Conservation (phyloP, 2,329 filamentous ascomycete species). For the Fusarium sacchari region DNA sequence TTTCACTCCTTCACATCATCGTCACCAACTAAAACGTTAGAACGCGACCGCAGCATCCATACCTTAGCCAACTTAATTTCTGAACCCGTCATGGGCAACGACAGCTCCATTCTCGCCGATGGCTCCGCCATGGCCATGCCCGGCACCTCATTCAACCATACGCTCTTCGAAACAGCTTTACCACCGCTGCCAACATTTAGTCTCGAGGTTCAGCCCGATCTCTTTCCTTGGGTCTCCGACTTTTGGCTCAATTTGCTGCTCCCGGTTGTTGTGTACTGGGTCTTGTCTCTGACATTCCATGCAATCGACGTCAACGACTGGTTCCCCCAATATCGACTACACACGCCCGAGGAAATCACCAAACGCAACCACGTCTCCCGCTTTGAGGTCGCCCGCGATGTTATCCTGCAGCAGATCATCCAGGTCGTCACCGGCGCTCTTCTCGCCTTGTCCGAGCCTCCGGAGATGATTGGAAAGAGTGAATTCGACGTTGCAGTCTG, state of each 20-base stretch:
- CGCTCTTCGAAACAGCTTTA: constrained; percentile 67
- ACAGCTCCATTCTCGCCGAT: constrained; percentile 44
- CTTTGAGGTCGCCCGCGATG: constrained; percentile 88
- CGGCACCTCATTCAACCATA: constrained; percentile 55
- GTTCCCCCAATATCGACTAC: constrained; percentile 90
- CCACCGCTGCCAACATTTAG: constrained; percentile 89
- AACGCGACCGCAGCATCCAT: constrained; percentile 25
- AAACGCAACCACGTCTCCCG: constrained; percentile 88
- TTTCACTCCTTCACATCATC: constrained; percentile 8
- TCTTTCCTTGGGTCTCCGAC: constrained; percentile 84
- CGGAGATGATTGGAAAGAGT: constrained; percentile 79
- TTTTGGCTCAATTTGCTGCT: constrained; percentile 79
- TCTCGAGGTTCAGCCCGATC: constrained; percentile 73
- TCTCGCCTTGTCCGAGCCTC: constrained; percentile 77
- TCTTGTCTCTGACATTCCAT: constrained; percentile 86
- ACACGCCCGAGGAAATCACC: constrained; percentile 90
- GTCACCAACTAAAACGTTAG: neutral
- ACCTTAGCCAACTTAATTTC: constrained; percentile 6
- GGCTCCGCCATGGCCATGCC: constrained; percentile 52
- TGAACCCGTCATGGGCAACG: constrained; percentile 53
- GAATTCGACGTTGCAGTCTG: constrained; percentile 90
- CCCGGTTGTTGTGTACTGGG: constrained; percentile 90
- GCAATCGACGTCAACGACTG: constrained; percentile 84
- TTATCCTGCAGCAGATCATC: constrained; percentile 89
- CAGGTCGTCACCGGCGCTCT: constrained; percentile 78